phyloP scores from a whole-genome alignment of 208 protist genomes.

The Trypanosoma melophagium region DNA sequence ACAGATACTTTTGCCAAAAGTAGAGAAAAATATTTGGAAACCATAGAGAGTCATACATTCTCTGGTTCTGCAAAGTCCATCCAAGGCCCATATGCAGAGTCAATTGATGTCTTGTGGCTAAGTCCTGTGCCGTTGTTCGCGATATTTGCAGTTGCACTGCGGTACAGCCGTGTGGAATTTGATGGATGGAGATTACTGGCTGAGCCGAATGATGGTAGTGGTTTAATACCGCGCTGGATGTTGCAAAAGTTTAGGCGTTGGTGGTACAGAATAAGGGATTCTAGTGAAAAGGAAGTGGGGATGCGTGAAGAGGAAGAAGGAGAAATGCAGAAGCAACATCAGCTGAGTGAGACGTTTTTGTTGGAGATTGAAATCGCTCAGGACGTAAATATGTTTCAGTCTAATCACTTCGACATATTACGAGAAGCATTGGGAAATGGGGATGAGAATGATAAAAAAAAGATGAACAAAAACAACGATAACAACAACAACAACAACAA shows the following conservation, averaged over 20 bases:
- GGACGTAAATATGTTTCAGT: neutral
- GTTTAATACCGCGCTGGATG: neutral
- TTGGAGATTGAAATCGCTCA: constrained; percentile 16
- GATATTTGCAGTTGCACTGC: constrained; percentile 40
- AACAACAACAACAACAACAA: neutral
- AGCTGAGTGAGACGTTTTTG: constrained; percentile 3
- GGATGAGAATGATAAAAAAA: neutral
- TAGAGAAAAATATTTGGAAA: neutral
- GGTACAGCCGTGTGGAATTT: constrained; percentile 43
- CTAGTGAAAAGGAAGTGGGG: neutral
- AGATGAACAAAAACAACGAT: neutral
- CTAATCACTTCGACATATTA: neutral
- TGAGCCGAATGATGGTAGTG: neutral
- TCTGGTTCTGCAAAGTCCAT: neutral
- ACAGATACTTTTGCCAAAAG: constrained; percentile 22
- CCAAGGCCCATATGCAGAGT: constrained; percentile 9
- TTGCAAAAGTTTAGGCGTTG: neutral
- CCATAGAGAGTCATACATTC: neutral
- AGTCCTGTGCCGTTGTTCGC: constrained; percentile 41
- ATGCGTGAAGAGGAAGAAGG: neutral
- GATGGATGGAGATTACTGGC: constrained; percentile 34
- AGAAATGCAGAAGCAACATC: neutral
- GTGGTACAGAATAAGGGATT: neutral
- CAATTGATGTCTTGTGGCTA: constrained; percentile 30
- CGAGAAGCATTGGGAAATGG: neutral